Percentiles rank a stretch among this genome's conserved stretches.
phyloP scores from a whole-genome alignment of 75 land plant species.

The Sequoia sempervirens region DNA sequence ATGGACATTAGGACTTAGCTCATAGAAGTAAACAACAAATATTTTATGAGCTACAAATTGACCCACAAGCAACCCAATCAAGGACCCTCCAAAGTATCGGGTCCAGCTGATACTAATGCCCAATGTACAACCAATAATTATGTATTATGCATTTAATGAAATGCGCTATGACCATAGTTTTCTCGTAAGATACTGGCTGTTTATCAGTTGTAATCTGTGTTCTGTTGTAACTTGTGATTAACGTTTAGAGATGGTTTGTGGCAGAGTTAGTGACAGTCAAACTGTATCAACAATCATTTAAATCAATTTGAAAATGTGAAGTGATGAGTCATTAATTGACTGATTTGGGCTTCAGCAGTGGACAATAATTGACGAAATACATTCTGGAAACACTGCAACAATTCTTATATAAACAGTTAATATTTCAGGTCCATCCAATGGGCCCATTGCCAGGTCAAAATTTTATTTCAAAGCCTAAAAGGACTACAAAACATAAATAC shows the following conservation, averaged over 20 bases:
- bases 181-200: background rate
- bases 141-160: background rate
- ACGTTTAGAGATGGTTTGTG: background rate
- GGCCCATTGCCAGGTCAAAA: too few species aligned
- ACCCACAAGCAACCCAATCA: background rate
- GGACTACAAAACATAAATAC: too few species aligned
- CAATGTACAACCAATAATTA: background rate
- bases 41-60: background rate
- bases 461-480: too few species aligned
- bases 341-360: too few species aligned
- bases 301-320: background rate
- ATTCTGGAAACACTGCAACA: background rate
- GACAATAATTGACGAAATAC: background rate
- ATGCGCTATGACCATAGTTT: background rate
- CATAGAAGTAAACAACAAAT: too few species aligned
- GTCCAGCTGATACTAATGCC: background rate
- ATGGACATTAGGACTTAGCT: background rate
- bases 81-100: background rate
- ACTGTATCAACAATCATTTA: background rate
- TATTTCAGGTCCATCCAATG: too few species aligned
- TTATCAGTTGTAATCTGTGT: background rate
- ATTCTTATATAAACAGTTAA: background rate
- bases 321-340: background rate
- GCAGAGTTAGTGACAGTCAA: background rate
- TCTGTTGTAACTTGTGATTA: background rate